phyloP scores from a whole-genome alignment of 306 rosid genomes.

The Lathyrus oleraceus region DNA sequence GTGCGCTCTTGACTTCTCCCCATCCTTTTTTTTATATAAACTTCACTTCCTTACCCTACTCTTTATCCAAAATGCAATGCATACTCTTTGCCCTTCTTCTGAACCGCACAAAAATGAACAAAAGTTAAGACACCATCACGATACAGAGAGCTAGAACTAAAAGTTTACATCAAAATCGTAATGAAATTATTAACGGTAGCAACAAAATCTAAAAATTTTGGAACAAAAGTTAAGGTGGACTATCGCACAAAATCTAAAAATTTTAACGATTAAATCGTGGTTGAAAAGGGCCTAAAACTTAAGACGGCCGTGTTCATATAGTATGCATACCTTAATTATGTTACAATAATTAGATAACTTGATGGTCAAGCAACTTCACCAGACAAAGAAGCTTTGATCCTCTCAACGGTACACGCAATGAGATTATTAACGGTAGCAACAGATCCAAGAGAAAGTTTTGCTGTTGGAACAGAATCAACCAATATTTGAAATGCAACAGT shows the following conservation, averaged over 20 bases:
- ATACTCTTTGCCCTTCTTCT: slow-evolving; percentile 41
- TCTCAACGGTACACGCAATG: slow-evolving; percentile 95
- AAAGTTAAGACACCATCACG: not conserved
- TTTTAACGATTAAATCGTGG: no score
- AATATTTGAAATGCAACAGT: slow-evolving; percentile 94
- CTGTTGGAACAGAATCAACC: slow-evolving; percentile 93
- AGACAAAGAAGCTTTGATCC: slow-evolving; percentile 86
- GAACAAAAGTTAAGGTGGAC: no score
- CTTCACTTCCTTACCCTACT: slow-evolving; percentile 46
- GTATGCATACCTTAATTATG: not conserved
- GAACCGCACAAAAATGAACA: slow-evolving; percentile 35
- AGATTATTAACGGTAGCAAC: slow-evolving; percentile 97
- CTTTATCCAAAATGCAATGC: slow-evolving; percentile 27
- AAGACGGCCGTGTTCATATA: not conserved
- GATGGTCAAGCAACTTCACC: slow-evolving; percentile 61
- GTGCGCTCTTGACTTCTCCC: slow-evolving; percentile 99
- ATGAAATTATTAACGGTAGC: no score
- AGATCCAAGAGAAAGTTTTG: slow-evolving; percentile 93
- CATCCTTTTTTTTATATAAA: slow-evolving; percentile 30
- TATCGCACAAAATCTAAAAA: no score
- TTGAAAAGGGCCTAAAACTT: no score
- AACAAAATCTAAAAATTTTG: no score
- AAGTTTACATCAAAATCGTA: no score
- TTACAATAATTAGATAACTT: slow-evolving; percentile 13
- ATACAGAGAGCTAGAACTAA: not conserved